These are phyloP conservation scores for Orbilia blumenaviensis DNA, from an alignment of 2,329 filamentous ascomycete species.

Conservation along the genomic window DNA sequence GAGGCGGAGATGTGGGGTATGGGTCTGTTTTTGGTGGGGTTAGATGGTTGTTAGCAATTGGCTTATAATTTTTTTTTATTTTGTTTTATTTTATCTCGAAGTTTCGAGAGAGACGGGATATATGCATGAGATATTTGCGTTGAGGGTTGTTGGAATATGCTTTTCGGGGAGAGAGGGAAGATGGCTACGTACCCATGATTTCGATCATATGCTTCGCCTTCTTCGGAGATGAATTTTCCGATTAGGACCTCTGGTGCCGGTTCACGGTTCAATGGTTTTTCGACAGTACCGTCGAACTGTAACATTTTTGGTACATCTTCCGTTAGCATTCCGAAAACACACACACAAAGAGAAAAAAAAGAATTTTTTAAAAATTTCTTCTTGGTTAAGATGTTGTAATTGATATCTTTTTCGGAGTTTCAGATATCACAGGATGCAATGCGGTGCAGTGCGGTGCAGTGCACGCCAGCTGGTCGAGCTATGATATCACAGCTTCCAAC, in stretches of 20 bases:
- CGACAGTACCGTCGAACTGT: conserved; percentile 61
- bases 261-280: conserved; percentile 65
- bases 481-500: conserved; percentile 17
- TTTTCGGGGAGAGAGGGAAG: no score
- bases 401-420: neutral
- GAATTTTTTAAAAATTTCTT: neutral
- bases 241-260: conserved; percentile 63
- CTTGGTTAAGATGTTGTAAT: neutral
- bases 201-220: conserved; percentile 66
- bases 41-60: no score
- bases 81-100: conserved; percentile 3
- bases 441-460: conserved; percentile 1
- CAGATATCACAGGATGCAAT: conserved; percentile 10
- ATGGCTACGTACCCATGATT: conserved; percentile 65
- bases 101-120: neutral
- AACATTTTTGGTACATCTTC: conserved; percentile 9
- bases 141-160: conserved; percentile 15
- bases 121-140: neutral
- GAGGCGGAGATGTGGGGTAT: conserved; percentile 65
- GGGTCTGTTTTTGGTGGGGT: conserved; percentile 57
- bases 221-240: conserved; percentile 65
- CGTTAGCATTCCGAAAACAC: no score
- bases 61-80: no score
- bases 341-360: neutral
- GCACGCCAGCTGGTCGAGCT: conserved; percentile 20